Conservation (phyloP, 345 rosid genomes). For the Eucalyptus regnans region DNA sequence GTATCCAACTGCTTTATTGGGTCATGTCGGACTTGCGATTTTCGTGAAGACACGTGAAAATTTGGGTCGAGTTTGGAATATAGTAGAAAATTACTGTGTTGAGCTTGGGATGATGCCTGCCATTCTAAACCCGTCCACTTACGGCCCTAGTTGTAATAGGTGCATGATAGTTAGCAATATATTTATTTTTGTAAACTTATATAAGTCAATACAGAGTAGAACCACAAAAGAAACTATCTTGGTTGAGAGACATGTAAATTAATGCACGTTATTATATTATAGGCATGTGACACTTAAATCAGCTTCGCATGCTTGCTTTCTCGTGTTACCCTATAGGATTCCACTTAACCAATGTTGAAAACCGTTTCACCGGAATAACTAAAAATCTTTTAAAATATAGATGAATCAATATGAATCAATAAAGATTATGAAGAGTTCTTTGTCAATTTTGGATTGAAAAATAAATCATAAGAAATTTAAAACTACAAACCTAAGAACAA, state of each 20-base stretch:
- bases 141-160: background rate
- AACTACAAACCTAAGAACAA: background rate
- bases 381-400: background rate
- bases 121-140: background rate
- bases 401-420: background rate
- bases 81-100: background rate
- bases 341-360: background rate
- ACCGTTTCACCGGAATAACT: background rate
- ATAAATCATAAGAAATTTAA: background rate
- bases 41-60: background rate
- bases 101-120: background rate
- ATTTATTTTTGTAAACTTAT: background rate
- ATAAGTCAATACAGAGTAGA: background rate
- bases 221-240: background rate
- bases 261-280: background rate
- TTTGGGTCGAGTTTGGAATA: background rate
- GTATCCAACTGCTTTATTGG: background rate
- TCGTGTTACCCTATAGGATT: background rate
- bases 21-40: background rate
- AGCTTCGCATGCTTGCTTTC: background rate
- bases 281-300: background rate
- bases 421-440: background rate
- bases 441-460: background rate
- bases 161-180: background rate
- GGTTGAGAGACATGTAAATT: background rate